Base-by-base conservation (phyloP, 2,329 filamentous ascomycete genomes). In the Aspergillus floridensis region DNA sequence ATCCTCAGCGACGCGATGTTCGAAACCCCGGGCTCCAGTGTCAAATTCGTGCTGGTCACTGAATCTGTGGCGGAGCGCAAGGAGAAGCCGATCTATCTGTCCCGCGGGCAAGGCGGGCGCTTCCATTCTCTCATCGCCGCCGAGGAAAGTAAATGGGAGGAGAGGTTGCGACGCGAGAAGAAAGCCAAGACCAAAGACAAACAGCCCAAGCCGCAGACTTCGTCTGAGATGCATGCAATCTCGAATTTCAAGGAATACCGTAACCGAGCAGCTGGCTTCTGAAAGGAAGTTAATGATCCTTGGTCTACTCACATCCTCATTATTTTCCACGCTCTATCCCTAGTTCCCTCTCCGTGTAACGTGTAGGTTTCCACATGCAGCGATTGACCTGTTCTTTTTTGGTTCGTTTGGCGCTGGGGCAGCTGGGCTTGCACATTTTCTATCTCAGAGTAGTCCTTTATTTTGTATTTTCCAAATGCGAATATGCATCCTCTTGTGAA, bases 1-100 rank as follows among this genome's bases (percentile, higher is more conserved):
- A 85, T 93, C 7, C 79, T 93, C 11, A 87, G 87, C 3, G 90
- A 93, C 73, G 86, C 90, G 32, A 93, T 93, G 84, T 93, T 91
- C 70, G 88, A 92, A 68, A 88, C 88, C 0, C 91, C 91, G 35
- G 81, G 81, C 4, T 82, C 80, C 11, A 81, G 77, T 4, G 88
- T 88, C 65, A 86, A 89, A 22, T 91, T 89, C 66, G 88, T 92
- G 1, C 80, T 92, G 8, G 85, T 93, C 47, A 91, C 88, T 0
- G 88, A 92, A 70, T 83, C 79, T 1, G 88, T 88, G 32, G 88
- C 90, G 1, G 79, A 80, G 21, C 86, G 88, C 12, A 80, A 81
- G 24, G 86, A 87, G 66, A 78, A 80, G 44, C 80, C 81, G 0
- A 67, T 82, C 19, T 84, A 84, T 61, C 77, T 84, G 58, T 74